Evolutionary conservation across 2,329 filamentous ascomycete genomes (phyloP).

Genomic region (Myriosclerotinia duriaeana): DNA sequence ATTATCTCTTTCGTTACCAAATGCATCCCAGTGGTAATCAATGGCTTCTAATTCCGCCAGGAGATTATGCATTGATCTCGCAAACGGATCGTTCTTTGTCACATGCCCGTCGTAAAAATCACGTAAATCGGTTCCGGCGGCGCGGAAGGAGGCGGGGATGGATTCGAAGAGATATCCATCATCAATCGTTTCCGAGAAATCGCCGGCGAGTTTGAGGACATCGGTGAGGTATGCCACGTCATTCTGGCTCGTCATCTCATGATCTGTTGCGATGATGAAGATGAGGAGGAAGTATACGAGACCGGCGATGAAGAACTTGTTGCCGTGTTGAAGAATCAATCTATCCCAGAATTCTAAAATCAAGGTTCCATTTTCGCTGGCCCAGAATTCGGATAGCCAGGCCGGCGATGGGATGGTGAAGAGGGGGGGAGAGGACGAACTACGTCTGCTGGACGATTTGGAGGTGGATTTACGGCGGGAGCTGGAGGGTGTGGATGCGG

Average conservation of each 20-base stretch:
- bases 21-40: neutral
- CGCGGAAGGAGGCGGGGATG: neutral
- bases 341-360: neutral
- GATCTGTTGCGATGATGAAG: neutral
- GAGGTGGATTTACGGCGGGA: too few relatives aligned
- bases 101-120: neutral
- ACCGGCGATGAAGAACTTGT: rapidly evolving
- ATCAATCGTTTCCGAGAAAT: neutral
- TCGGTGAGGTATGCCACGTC: neutral
- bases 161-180: constrained; percentile 2
- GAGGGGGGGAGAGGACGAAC: neutral
- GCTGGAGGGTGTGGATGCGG: too few relatives aligned
- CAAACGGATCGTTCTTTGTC: neutral
- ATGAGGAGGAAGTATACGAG: neutral
- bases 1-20: neutral
- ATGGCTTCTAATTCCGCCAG: neutral
- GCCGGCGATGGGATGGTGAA: neutral
- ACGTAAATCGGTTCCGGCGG: neutral
- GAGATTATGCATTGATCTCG: neutral
- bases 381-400: neutral
- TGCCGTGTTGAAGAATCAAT: neutral
- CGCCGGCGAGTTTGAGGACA: neutral
- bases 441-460: too few relatives aligned
- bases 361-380: neutral
- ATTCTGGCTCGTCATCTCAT: too few relatives aligned